Evolutionary conservation across 352 stramenopile genomes (phyloP).

Genomic region (Pythium inflatum): DNA sequence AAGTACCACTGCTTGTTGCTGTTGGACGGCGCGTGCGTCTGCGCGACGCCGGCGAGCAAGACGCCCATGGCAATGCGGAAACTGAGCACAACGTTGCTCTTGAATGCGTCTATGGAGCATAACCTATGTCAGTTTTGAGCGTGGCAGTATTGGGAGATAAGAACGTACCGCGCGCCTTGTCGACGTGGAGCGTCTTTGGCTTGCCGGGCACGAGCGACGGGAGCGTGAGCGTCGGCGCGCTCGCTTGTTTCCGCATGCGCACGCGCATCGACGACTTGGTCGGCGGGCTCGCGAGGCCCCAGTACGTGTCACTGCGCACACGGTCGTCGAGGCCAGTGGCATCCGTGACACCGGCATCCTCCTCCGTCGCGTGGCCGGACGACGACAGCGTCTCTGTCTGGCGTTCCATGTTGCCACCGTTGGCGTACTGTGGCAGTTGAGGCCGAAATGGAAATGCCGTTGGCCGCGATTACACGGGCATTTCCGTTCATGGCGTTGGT

Average conservation of each 20-base stretch:
- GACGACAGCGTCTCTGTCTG: slow-evolving; percentile 5
- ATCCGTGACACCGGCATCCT: neutral
- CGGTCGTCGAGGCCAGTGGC: neutral
- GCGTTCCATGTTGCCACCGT: neutral
- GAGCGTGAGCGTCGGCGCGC: neutral
- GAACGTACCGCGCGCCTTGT: slow-evolving; percentile 37
- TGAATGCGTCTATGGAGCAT: slow-evolving; percentile 36
- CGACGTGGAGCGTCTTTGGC: slow-evolving; percentile 40
- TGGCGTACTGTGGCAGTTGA: neutral
- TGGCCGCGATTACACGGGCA: too few species aligned
- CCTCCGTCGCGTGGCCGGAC: neutral
- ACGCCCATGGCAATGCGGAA: slow-evolving; percentile 62
- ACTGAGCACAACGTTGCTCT: slow-evolving; percentile 40
- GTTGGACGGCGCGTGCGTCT: slow-evolving; percentile 45
- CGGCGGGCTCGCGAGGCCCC: slow-evolving; percentile 21
- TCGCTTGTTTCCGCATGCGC: slow-evolving; percentile 27
- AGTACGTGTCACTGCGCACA: slow-evolving; percentile 22
- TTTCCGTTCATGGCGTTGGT: too few species aligned
- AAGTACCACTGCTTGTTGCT: slow-evolving; percentile 46
- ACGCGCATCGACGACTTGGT: slow-evolving; percentile 27
- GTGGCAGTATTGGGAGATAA: neutral
- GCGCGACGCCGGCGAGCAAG: slow-evolving; percentile 55
- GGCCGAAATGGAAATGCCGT: too few species aligned
- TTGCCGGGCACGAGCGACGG: slow-evolving; percentile 6
- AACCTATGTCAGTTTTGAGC: too few species aligned